Base-by-base conservation (phyloP, 2,329 filamentous ascomycete genomes). In the Xylariomycetidae sp. region DNA sequence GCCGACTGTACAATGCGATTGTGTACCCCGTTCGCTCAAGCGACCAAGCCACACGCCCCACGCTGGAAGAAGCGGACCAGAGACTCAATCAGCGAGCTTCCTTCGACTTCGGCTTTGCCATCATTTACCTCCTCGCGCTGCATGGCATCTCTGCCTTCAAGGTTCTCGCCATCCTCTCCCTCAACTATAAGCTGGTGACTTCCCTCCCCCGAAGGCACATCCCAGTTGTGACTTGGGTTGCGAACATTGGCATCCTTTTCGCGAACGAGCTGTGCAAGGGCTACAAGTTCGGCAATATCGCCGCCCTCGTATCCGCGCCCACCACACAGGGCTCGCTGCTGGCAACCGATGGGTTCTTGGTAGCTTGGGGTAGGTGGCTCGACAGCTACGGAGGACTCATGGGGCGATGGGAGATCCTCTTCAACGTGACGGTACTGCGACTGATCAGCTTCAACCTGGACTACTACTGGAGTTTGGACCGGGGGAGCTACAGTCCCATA, bases 381-480 rank as follows among this genome's bases (percentile, higher is more conserved):
- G 92, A 98, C 60, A 69, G 72, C 32, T 82, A 82, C 44, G 79
- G 86, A 6, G 92, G 92, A 1, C 65, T 98, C n/a, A 79, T 94
- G 55, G 70, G 82, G 0, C 76, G 90, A 38, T 98, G 92, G 92
- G 87, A 96, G 57, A 80, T 98, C n/a, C 72, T 95, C 5, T 98
- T 98, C 71, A 98, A 98, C 53, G 78, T 98, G 41, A 95, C 90
- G 3, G 82, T 96, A 17, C 66, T 98, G 35, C 81, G 92, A 5
- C 69, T 96, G 29, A 88, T 98, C 50, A 95, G 90, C 57, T 98
- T 95, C 72, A 96, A 96, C 58, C 61, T 98, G 54, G 92, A 98
- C 61, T 89, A 94, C 57, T 90, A 94, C 58, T 98, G 92, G 90
- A 92, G 85, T 49, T 59, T 84, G 3, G 78, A 84, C 43, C 70